phyloP scores from a whole-genome alignment of 441 rosid genomes.

The Macaranga tanarius region DNA sequence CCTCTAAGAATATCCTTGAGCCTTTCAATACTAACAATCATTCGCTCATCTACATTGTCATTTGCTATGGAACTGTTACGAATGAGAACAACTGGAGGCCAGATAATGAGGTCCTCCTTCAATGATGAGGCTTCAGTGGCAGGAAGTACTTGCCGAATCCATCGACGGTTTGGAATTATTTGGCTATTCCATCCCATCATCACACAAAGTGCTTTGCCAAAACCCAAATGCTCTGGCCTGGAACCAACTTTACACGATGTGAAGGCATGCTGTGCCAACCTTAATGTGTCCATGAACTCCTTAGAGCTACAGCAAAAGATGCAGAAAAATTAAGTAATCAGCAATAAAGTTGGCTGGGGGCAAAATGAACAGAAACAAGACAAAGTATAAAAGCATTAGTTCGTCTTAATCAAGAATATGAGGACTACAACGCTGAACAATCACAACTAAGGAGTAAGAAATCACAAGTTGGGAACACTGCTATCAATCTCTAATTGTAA shows the following conservation, averaged over 20 bases:
- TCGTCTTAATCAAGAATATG: neutral
- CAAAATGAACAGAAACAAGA: neutral
- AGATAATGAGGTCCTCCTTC: constrained; percentile 61
- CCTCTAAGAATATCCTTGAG: constrained; percentile 50
- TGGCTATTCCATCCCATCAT: constrained; percentile 55
- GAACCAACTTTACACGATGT: constrained; percentile 41
- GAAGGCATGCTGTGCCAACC: constrained; percentile 53
- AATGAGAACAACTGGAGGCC: constrained; percentile 59
- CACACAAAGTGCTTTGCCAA: constrained; percentile 57
- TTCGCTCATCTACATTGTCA: constrained; percentile 36
- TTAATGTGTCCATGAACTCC: constrained; percentile 45
- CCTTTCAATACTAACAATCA: constrained; percentile 41
- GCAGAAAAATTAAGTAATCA: constrained; percentile 10
- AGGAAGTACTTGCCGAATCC: constrained; percentile 40
- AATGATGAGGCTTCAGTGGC: constrained; percentile 42
- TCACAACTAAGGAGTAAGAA: neutral
- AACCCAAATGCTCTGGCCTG: constrained; percentile 56
- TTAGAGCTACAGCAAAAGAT: constrained; percentile 40
- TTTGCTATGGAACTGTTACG: constrained; percentile 45
- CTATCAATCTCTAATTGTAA: too few species aligned
- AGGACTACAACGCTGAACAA: neutral
- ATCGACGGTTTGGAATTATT: constrained; percentile 32
- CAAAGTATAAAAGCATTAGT: constrained; percentile 7
- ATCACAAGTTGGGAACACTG: neutral
- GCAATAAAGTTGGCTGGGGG: constrained; percentile 3